Evolutionary conservation across 2,329 filamentous ascomycete species (phyloP), one percentile per base, ranked within the genome.

Genomic region (Chaetomium strumarium): DNA sequence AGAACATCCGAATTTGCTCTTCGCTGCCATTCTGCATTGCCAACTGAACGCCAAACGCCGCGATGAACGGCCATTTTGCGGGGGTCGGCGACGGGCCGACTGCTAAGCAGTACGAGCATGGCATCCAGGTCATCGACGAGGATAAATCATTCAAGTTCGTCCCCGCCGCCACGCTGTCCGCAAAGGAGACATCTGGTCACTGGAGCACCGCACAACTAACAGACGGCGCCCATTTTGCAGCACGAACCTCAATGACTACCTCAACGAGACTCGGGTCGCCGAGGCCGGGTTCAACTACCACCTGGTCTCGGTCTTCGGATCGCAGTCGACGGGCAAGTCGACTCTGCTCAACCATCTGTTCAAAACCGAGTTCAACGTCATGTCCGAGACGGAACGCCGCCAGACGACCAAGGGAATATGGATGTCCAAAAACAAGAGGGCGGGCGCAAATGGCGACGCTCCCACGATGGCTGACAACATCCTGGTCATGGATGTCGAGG

Each of bases 401-500:
- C 93, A 99, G 77, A 99, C 93, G 0, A 99, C 93, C 41, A 99
- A 97, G 76, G 93, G 93, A 67, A 99, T 99, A 68, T 99, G 93
- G 93, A 86, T 99, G 86, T 95, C 91, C 59, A 95, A 96, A 76
- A 97, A 97, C 73, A 96, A 95, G 75, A 77, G 78, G 61, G 70
- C 74, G 47, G 70, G 71, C 59, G 69, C 74, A 52, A 58, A 63
- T 19, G 58, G 51, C 20, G 75, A 72, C 51, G 72, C 69, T 45
- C 72, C 73, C 59, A 76, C 75, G 59, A 96, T 97, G 90, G 91
- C 92, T 50, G 90, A 96, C 64, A 99, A 99, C 70, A 96, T 99
- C 64, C 76, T 99, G 58, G 93, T 99, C 62, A 99, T 99, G 93
- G 93, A 99, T 67, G 93, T 99, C 40, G 93, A 99, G 71, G 93